A percentile compares a stretch with the other conserved stretches of the same genome.
Conservation (phyloP, 2,329 filamentous ascomycete genomes). For the Aureobasidium sp. region DNA sequence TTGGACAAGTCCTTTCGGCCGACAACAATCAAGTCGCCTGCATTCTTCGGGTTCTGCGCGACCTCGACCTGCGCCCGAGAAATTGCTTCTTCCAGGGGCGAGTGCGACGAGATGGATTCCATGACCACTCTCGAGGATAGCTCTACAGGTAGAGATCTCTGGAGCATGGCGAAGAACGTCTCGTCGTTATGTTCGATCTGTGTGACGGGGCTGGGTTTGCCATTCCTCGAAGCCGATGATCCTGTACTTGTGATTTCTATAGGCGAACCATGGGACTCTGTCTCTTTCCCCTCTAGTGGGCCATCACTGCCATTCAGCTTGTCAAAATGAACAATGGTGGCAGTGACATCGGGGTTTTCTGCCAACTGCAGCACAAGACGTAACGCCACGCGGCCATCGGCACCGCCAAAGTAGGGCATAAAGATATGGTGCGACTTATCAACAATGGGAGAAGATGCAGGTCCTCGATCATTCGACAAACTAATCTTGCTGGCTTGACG, state of each 20-base stretch:
- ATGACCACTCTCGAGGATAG: constrained; percentile 52
- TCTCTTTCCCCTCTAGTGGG: not conserved
- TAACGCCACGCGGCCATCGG: constrained; percentile 72
- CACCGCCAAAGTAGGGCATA: constrained; percentile 75
- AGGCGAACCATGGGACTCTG: not conserved
- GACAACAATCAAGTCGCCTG: constrained; percentile 62
- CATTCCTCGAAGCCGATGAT: not conserved
- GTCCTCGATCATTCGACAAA: constrained; percentile 49
- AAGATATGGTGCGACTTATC: constrained; percentile 76
- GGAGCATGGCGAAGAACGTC: constrained; percentile 49
- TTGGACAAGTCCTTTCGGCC: constrained; percentile 43
- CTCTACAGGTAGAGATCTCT: constrained; percentile 45
- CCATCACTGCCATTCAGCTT: not conserved
- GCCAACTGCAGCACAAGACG: constrained; percentile 76
- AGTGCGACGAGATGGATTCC: constrained; percentile 34
- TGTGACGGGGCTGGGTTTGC: not conserved
- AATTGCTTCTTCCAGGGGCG: constrained; percentile 39
- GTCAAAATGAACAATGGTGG: constrained; percentile 59
- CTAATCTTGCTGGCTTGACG: constrained; percentile 50
- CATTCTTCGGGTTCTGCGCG: constrained; percentile 52
- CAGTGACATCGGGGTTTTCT: constrained; percentile 68
- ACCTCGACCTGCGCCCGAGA: constrained; percentile 50
- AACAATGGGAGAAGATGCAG: constrained; percentile 46
- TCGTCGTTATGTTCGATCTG: constrained; percentile 34
- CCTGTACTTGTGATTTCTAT: not conserved